Base-by-base conservation (phyloP, 2,329 filamentous ascomycete species). In the Gyromitra esculenta region DNA sequence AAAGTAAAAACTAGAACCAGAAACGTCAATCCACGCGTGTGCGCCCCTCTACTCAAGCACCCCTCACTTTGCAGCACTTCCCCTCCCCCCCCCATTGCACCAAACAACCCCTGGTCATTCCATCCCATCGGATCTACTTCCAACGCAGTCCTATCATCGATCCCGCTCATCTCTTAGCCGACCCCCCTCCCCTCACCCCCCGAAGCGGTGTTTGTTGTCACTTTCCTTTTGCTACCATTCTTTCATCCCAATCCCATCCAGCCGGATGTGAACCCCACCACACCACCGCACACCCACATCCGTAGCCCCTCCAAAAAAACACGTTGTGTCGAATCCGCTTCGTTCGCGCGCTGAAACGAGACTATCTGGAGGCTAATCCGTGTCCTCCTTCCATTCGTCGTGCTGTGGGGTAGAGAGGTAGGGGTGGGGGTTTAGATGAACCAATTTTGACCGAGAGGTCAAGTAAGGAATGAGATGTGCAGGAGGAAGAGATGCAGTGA, bases 61-160 rank as follows among this genome's bases (percentile, higher is more conserved):
- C 72, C 72, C 72, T 75, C 72, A 75, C 72, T 75, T 75, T 70
- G 59, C 59, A 75, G 59, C 65, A 71, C 64, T 75, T 77, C 52
- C 75, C 75, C 70, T 73, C 25, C 71, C 18, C 18, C 18, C 18
- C 64, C 64, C 60, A 73, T 72, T 76, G 63, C 70, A 73, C 70
- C 75, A 75, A 77, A 70, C 64, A 77, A 77, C 71, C 75, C 74
- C 75, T 75, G 59, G 75, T 75, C 75, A 77, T 77, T 77, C 75
- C 75, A 77, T 77, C 75, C 75, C 75, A 77, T 77, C 75, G 75
- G 75, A 77, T 77, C 75, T 77, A 50, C 75, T 76, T 66, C 75
- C 75, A 77, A 77, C 75, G 75, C 75, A 77, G 75, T 77, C 75
- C 75, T 77, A 77, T 77, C 75, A 77, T 77, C 75, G 75, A 75